Conservation (phyloP, 768 basidiomycete genomes). For the Amylocystis lapponica region DNA sequence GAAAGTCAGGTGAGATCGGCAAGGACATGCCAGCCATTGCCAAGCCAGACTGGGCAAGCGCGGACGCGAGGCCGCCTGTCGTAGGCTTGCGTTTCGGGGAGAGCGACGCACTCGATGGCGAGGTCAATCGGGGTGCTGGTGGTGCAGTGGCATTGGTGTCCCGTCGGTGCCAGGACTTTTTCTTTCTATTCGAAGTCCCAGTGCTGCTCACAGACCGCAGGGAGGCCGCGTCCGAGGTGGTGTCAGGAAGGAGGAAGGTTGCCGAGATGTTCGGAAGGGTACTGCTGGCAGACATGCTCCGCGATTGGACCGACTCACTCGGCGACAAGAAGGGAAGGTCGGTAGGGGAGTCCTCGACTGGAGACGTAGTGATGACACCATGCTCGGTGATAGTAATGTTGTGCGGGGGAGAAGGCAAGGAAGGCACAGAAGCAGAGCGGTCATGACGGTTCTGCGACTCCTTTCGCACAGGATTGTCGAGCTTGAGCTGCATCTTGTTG, state of each 20-base stretch:
- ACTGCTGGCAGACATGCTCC: no score
- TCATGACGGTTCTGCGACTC: background rate
- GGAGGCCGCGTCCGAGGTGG: background rate
- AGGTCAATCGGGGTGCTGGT: constrained; percentile 12
- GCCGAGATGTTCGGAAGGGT: constrained; percentile 3
- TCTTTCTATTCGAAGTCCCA: background rate
- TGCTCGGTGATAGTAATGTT: constrained; percentile 2
- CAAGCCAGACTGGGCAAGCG: constrained; percentile 59
- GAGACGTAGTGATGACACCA: background rate
- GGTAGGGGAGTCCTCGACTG: background rate
- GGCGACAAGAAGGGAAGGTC: background rate
- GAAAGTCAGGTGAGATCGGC: constrained; percentile 22
- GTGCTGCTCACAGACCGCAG: background rate
- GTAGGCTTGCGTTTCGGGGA: constrained; percentile 36
- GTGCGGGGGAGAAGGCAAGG: background rate
- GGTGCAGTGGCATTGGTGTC: constrained; percentile 18
- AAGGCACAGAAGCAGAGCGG: constrained; percentile 3
- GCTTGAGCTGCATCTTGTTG: no score
- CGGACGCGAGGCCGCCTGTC: constrained; percentile 50
- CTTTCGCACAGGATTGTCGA: constrained; percentile 1
- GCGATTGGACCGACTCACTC: background rate
- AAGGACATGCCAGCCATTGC: constrained; percentile 54
- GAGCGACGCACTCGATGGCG: constrained; percentile 16
- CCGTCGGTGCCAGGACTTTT: constrained; percentile 4
- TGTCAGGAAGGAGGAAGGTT: constrained; percentile 12